A percentile compares a stretch with the other conserved stretches of the same genome.
phyloP scores from a whole-genome alignment of 1,139 yeast genomes.

The Entelexis paramagnoliae region DNA sequence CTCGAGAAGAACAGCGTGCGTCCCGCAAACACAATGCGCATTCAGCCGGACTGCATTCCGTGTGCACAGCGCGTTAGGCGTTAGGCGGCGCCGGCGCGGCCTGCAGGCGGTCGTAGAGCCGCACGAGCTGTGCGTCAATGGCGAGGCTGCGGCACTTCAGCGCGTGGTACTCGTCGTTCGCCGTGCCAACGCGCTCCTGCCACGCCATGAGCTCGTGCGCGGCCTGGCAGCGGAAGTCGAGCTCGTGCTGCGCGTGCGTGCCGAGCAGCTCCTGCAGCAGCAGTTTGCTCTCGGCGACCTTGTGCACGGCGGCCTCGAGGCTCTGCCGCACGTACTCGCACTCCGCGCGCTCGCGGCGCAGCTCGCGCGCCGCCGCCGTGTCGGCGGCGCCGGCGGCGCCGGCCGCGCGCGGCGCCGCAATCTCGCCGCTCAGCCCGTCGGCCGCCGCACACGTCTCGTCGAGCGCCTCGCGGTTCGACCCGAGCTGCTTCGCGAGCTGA shows the following conservation, averaged over 20 bases:
- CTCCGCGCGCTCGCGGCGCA: constrained; percentile 10
- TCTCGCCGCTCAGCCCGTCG: constrained; percentile 25
- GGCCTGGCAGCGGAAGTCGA: constrained; percentile 1
- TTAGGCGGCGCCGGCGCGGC: neutral
- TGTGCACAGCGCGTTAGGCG: too few species aligned
- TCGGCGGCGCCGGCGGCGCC: neutral
- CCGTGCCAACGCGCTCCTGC: constrained; percentile 13
- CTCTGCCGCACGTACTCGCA: constrained; percentile 5
- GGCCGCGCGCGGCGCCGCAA: constrained; percentile 9
- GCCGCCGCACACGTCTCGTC: constrained; percentile 27
- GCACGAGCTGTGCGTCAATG: constrained; percentile 1
- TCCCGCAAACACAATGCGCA: too few species aligned
- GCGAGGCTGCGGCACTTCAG: neutral
- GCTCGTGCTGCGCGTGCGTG: constrained; percentile 1
- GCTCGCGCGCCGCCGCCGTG: neutral
- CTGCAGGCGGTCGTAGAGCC: constrained; percentile 6
- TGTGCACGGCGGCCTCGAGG: constrained; percentile 1
- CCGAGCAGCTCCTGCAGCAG: constrained; percentile 1
- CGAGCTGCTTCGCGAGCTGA: constrained; percentile 26
- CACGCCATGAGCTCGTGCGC: constrained; percentile 13
- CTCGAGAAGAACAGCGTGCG: too few species aligned
- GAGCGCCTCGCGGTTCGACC: constrained; percentile 26
- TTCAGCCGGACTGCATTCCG: too few species aligned
- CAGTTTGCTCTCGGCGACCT: neutral
- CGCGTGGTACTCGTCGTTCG: constrained; percentile 11